These are phyloP conservation scores for Agaricus subrufescens DNA, from an alignment of 768 basidiomycete species.

Conservation along the genomic window DNA sequence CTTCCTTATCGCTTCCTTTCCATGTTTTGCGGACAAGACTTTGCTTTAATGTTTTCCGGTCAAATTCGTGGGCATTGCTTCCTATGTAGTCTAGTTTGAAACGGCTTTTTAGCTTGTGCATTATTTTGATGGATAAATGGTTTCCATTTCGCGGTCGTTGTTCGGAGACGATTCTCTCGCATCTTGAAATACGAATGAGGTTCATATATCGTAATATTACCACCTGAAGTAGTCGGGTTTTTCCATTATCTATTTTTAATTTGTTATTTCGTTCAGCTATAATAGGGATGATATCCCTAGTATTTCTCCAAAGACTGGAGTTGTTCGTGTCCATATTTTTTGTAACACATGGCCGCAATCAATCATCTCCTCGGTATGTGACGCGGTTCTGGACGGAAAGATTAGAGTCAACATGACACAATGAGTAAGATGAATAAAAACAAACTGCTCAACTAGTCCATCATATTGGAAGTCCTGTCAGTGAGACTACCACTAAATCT, in stretches of 20 bases:
- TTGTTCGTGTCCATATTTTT: too few species aligned
- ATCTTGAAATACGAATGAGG: not conserved
- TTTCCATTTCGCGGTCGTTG: not conserved
- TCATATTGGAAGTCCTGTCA: too few species aligned
- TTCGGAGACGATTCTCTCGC: not conserved
- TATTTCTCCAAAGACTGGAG: too few species aligned
- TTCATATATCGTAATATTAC: not conserved
- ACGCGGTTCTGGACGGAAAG: too few species aligned
- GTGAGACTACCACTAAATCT: too few species aligned
- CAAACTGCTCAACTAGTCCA: too few species aligned
- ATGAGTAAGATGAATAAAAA: too few species aligned
- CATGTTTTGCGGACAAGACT: not conserved
- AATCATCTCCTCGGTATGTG: too few species aligned
- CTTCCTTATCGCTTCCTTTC: not conserved
- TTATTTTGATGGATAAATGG: not conserved
- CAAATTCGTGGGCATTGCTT: not conserved
- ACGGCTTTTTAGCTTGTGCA: not conserved
- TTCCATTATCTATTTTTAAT: not conserved
- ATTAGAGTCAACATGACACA: too few species aligned
- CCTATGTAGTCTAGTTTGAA: not conserved
- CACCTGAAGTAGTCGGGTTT: not conserved
- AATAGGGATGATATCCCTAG: not conserved
- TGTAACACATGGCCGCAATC: too few species aligned
- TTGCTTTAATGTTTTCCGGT: not conserved
- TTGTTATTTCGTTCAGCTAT: not conserved